These are phyloP conservation scores for Cornus suecica DNA, from an alignment of 148 eudicot genomes.

Conservation along the genomic window DNA sequence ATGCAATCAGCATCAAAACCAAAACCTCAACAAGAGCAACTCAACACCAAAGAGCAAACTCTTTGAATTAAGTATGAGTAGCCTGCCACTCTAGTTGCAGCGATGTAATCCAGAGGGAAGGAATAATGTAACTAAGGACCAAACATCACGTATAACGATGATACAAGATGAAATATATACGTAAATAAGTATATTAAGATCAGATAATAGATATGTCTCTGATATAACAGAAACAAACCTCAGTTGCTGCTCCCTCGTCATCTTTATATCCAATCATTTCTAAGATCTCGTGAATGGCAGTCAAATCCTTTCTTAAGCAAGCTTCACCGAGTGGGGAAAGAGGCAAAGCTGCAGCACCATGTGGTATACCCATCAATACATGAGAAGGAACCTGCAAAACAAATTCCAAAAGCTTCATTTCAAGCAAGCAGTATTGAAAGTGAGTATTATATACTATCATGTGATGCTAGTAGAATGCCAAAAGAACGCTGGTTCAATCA, in stretches of 20 bases:
- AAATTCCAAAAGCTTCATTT: not conserved
- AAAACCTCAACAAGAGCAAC: not conserved
- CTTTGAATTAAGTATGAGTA: not conserved
- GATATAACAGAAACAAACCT: conserved; percentile 52
- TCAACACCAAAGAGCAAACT: not conserved
- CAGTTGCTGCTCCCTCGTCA: conserved; percentile 96
- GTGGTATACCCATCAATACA: conserved; percentile 75
- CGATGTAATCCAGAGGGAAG: too few species aligned
- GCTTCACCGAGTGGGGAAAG: conserved; percentile 89
- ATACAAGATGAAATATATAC: not conserved
- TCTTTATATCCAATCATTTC: conserved; percentile 84
- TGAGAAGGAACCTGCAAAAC: conserved; percentile 76
- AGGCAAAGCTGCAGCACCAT: conserved; percentile 52
- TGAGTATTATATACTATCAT: not conserved
- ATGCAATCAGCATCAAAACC: too few species aligned
- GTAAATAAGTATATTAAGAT: not conserved
- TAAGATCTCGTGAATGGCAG: conserved; percentile 80
- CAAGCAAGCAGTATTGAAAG: too few species aligned
- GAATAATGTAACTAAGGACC: not conserved
- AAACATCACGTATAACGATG: not conserved
- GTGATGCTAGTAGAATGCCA: not conserved
- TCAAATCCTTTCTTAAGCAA: conserved; percentile 82
- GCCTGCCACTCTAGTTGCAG: too few species aligned
- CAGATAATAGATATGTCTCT: not conserved
- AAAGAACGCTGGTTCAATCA: not conserved